phyloP scores from a whole-genome alignment of 2,329 filamentous ascomycete species.

The Colletotrichum lindemuthianum region DNA sequence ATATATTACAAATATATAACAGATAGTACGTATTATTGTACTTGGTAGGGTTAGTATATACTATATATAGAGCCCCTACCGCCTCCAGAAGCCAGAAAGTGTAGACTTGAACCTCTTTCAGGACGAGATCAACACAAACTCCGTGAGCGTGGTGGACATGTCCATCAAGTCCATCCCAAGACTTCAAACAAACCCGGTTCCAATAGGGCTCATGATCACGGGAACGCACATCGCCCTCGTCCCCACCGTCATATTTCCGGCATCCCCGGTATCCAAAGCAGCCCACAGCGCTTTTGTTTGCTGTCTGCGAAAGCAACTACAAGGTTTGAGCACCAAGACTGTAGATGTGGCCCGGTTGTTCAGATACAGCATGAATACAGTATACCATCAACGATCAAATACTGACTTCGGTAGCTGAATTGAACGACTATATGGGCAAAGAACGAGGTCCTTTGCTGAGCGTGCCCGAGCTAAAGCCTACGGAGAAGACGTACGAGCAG shows the following conservation, averaged over 20 bases:
- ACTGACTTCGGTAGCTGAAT: constrained; percentile 34
- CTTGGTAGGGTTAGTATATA: too few relatives aligned
- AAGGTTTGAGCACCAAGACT: constrained; percentile 44
- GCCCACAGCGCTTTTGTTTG: constrained; percentile 53
- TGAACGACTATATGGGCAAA: constrained; percentile 39
- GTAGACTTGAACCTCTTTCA: constrained; percentile 44
- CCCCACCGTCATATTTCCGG: constrained; percentile 47
- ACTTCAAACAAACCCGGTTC: constrained; percentile 34
- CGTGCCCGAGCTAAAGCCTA: constrained; percentile 45
- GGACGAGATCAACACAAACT: constrained; percentile 42
- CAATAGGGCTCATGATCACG: constrained; percentile 36
- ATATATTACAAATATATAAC: too few relatives aligned
- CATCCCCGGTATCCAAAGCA: constrained; percentile 57
- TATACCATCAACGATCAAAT: constrained; percentile 37
- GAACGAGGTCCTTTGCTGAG: constrained; percentile 35
- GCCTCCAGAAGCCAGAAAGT: constrained; percentile 47
- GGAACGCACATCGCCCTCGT: constrained; percentile 43
- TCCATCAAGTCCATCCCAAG: constrained; percentile 43
- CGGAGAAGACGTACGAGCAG: constrained; percentile 46
- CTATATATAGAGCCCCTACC: too few relatives aligned
- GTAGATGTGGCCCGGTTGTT: constrained; percentile 48
- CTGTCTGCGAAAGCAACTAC: constrained; percentile 47
- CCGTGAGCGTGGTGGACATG: constrained; percentile 41
- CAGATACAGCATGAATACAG: constrained; percentile 42
- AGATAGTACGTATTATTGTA: too few relatives aligned